Conservation (phyloP, 768 basidiomycete genomes). For the Cubamyces sp. region DNA sequence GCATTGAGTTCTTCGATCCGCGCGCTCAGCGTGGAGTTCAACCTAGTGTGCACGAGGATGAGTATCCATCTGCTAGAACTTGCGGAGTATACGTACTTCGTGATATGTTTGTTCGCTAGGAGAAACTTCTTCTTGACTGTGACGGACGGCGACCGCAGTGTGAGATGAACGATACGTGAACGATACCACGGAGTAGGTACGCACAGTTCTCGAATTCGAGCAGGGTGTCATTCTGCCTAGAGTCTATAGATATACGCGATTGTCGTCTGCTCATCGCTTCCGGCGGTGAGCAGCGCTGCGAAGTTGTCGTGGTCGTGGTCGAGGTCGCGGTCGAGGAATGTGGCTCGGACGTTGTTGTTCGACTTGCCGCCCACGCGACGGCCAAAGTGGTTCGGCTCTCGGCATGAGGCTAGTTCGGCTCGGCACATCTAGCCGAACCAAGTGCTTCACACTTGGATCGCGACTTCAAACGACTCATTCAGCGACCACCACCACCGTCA, state of each 20-base stretch:
- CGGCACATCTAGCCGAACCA: background rate
- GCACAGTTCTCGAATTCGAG: conserved; percentile 85
- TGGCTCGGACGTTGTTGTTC: conserved; percentile 25
- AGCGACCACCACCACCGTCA: conserved; percentile 18
- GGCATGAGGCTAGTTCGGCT: conserved; percentile 5
- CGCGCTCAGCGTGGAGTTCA: conserved; percentile 84
- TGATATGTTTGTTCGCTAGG: conserved; percentile 89
- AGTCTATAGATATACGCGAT: conserved; percentile 54
- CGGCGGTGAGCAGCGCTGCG: conserved; percentile 20
- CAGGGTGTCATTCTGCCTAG: conserved; percentile 77
- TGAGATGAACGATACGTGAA: conserved; percentile 11
- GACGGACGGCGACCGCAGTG: conserved; percentile 22
- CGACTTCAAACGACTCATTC: conserved; percentile 6
- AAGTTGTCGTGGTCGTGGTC: conserved; percentile 16
- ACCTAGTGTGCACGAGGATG: conserved; percentile 44
- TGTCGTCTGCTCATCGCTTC: conserved; percentile 44
- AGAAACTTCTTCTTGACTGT: conserved; percentile 92
- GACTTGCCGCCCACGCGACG: conserved; percentile 22
- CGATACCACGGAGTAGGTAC: conserved; percentile 35
- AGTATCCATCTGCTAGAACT: background rate
- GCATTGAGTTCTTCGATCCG: conserved; percentile 84
- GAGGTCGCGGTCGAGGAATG: conserved; percentile 14
- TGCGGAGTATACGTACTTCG: conserved; percentile 57
- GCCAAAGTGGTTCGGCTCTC: conserved; percentile 4
- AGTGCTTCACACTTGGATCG: background rate